A percentile compares a stretch with the other conserved stretches of the same genome.
phyloP scores from a whole-genome alignment of 2,329 filamentous ascomycete genomes.

The Xylaria sp. region DNA sequence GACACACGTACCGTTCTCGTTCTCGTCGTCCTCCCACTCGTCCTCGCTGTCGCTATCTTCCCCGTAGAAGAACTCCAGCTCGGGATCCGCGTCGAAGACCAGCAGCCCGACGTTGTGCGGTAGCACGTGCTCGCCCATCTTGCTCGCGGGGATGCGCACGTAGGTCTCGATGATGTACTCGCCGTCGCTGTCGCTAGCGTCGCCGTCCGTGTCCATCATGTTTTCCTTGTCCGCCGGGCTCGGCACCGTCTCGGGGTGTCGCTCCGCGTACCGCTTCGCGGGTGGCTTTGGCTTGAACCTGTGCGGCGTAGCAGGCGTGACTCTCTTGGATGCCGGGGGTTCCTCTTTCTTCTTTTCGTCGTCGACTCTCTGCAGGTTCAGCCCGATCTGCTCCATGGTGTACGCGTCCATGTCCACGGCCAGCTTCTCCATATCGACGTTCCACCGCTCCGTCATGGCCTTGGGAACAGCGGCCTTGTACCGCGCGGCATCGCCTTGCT shows the following conservation, averaged over 20 bases:
- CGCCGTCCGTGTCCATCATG: constrained; percentile 36
- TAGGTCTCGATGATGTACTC: constrained; percentile 69
- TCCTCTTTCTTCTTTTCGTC: constrained; percentile 41
- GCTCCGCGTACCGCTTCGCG: constrained; percentile 56
- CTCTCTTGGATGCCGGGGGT: constrained; percentile 18
- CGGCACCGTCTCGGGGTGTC: constrained; percentile 50
- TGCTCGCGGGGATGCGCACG: constrained; percentile 59
- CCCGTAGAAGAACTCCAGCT: constrained; percentile 62
- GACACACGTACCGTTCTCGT: constrained; percentile 64
- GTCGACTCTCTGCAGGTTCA: constrained; percentile 53
- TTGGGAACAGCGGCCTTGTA: constrained; percentile 34
- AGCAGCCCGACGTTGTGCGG: constrained; percentile 58
- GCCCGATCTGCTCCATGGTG: constrained; percentile 60
- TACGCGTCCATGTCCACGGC: constrained; percentile 45
- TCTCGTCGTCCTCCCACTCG: constrained; percentile 62
- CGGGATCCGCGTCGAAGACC: constrained; percentile 60
- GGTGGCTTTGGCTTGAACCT: constrained; percentile 61
- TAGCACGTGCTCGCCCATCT: constrained; percentile 49
- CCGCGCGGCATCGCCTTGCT: constrained; percentile 19
- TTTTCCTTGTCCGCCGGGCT: constrained; percentile 30
- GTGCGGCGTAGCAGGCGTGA: constrained; percentile 30
- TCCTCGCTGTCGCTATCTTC: constrained; percentile 66
- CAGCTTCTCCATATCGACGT: constrained; percentile 40
- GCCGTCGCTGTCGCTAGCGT: constrained; percentile 50
- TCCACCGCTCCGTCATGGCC: constrained; percentile 40